Evolutionary conservation across 768 basidiomycete species (phyloP), one percentile per base, ranked within the genome.

Genomic region (Mycena venus): DNA sequence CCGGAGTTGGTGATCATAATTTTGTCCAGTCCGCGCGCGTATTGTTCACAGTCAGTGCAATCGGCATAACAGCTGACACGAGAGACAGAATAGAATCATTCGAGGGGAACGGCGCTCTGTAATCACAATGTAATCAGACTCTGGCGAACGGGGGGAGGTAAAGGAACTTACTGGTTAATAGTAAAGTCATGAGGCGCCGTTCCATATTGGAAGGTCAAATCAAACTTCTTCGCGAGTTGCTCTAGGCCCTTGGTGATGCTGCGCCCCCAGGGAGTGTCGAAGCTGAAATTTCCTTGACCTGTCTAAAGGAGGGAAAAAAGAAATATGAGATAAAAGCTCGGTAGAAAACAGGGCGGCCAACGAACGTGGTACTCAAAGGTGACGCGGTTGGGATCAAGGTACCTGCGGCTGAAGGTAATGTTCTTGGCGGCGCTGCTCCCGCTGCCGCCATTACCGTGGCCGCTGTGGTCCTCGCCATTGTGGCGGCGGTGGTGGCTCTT

Each of bases 351-450:
- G n/a, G n/a, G n/a, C n/a, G n/a, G n/a, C n/a, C n/a, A n/a, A n/a
- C n/a, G n/a, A n/a, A n/a, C n/a, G 25, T 51, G 49, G 49, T 51
- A 51, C 83, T 95, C 90, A 69, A 91, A 95, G 14, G 92, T 93
- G 32, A 93, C 90, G 29, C 93, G 90, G 79, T 96, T 96, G 51
- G 93, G 90, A 77, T 96, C 95, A 19, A 96, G 84, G 80, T 96
- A 96, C 32, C 95, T 87, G 32, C 95, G 87, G 36, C 86, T 88
- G 81, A 95, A 93, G 0, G 88, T 87, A 62, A 95, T 82, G 78
- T 92, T 89, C 71, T 87, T 82, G 56, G 79, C 82, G 51, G 83
- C 61, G 42, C 42, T 51, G 49, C 44, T 42, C 21, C 59, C 38
- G n/a, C 51, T 31, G n/a, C 64, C 36, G 64, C 55, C 71, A 14